Evolutionary conservation across 108 stramenopile species (phyloP).

Genomic region (Pseudonitzschia multiseries): DNA sequence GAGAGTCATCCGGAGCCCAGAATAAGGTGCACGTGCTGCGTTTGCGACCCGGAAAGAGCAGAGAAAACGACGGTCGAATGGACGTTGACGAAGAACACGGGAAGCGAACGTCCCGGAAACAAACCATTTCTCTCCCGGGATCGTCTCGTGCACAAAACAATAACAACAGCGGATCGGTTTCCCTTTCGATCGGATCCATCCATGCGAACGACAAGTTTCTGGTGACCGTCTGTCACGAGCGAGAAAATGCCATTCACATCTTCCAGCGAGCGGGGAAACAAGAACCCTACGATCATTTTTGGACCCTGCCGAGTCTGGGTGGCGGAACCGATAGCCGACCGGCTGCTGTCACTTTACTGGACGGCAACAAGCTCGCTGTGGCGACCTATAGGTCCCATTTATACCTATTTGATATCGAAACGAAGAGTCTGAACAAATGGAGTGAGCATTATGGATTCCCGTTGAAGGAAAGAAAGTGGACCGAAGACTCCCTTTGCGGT

Average conservation of each 20-base stretch:
- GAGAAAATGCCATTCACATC: slow-evolving; percentile 40
- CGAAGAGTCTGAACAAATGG: slow-evolving; percentile 57
- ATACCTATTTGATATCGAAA: slow-evolving; percentile 62
- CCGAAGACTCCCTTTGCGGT: slow-evolving; percentile 53
- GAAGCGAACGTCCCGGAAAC: not conserved
- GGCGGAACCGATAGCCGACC: slow-evolving; percentile 28
- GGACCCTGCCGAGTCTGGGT: slow-evolving; percentile 74
- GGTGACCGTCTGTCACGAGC: slow-evolving; percentile 38
- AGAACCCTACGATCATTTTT: slow-evolving; percentile 47
- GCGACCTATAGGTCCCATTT: slow-evolving; percentile 61
- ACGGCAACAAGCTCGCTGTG: slow-evolving; percentile 56
- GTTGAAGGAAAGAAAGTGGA: slow-evolving; percentile 44
- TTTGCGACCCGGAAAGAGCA: not conserved
- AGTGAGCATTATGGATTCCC: slow-evolving; percentile 72
- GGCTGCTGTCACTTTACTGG: slow-evolving; percentile 43
- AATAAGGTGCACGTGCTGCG: slow-evolving; percentile 7
- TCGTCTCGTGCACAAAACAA: not conserved
- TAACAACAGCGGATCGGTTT: not conserved
- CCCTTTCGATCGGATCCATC: slow-evolving; percentile 27
- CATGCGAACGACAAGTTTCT: slow-evolving; percentile 46
- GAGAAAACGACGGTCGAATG: slow-evolving; percentile 5
- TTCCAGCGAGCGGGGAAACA: slow-evolving; percentile 30
- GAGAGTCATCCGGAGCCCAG: slow-evolving; percentile 5
- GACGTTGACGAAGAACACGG: not conserved
- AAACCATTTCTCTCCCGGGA: slow-evolving; percentile 12